These are phyloP conservation scores for Macaranga tanarius DNA, from an alignment of 441 rosid genomes.

Conservation along the genomic window DNA sequence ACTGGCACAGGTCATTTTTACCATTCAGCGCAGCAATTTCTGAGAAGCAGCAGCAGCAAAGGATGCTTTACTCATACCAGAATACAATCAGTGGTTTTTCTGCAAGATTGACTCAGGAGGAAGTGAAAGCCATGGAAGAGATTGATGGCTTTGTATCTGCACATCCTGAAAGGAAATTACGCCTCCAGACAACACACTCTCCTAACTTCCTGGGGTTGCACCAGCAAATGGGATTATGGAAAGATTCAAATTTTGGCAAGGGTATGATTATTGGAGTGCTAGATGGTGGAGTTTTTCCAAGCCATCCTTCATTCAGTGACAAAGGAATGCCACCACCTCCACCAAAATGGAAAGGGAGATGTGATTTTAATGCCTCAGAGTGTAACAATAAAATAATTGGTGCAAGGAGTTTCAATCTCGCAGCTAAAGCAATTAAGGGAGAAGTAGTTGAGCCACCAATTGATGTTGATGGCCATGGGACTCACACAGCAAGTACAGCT, in stretches of 20 bases:
- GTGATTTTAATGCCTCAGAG: slow-evolving; percentile 32
- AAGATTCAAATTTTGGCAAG: slow-evolving; percentile 32
- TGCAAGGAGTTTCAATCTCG: slow-evolving; percentile 31
- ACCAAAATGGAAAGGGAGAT: slow-evolving; percentile 39
- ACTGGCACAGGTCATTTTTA: slow-evolving; percentile 29
- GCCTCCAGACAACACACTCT: slow-evolving; percentile 29
- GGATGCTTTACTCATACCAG: slow-evolving; percentile 35
- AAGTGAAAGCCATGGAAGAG: slow-evolving; percentile 33
- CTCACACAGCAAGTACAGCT: slow-evolving; percentile 45
- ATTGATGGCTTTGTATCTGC: slow-evolving; percentile 37
- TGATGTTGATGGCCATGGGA: slow-evolving; percentile 44
- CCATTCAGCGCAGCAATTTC: slow-evolving; percentile 21
- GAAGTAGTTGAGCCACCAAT: slow-evolving; percentile 25
- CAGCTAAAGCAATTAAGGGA: slow-evolving; percentile 26
- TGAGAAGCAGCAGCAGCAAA: slow-evolving; percentile 15
- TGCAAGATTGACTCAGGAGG: slow-evolving; percentile 35
- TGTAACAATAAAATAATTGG: slow-evolving; percentile 44
- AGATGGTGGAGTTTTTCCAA: slow-evolving; percentile 35
- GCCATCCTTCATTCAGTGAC: slow-evolving; percentile 37
- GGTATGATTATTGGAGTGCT: slow-evolving; percentile 41
- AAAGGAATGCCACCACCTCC: slow-evolving; percentile 40
- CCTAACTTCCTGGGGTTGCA: slow-evolving; percentile 42
- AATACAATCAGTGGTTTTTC: slow-evolving; percentile 38
- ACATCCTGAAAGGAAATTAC: slow-evolving; percentile 26
- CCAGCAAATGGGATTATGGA: slow-evolving; percentile 30